phyloP scores from a whole-genome alignment of 2,329 filamentous ascomycete genomes.

The Alternaria triticimaculans region DNA sequence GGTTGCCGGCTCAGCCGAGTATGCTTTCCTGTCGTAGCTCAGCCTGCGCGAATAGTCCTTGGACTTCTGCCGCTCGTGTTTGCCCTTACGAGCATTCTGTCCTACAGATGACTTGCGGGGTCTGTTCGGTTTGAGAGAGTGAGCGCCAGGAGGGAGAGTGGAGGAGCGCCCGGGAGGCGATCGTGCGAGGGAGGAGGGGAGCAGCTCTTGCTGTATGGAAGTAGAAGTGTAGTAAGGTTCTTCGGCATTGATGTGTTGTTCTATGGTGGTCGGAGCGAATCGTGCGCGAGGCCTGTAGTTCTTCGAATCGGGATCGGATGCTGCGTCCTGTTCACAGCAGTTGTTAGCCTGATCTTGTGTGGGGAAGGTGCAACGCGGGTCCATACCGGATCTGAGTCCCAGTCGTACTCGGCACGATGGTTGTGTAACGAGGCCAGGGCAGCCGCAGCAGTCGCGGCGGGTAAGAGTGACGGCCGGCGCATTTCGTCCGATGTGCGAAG shows the following conservation, averaged over 20 bases:
- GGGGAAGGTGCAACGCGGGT: conserved; percentile 18
- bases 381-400: conserved; percentile 48
- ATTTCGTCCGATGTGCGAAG: conserved; percentile 74
- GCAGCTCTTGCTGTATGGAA: conserved; percentile 72
- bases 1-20: conserved; percentile 82
- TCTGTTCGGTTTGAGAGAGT: conserved; percentile 72
- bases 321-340: conserved; percentile 40
- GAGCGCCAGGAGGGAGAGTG: conserved; percentile 82
- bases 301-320: conserved; percentile 49
- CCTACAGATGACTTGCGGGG: conserved; percentile 87
- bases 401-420: conserved; percentile 72
- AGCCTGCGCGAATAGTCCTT: conserved; percentile 76
- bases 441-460: conserved; percentile 79
- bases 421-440: conserved; percentile 85
- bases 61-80: conserved; percentile 82
- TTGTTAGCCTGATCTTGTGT: conserved; percentile 25
- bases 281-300: conserved; percentile 47
- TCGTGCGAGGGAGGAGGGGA: conserved; percentile 80
- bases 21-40: conserved; percentile 78
- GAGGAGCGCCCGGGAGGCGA: conserved; percentile 88
- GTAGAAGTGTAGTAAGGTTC: conserved; percentile 55
- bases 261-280: conserved; percentile 57
- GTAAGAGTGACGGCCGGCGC: conserved; percentile 67
- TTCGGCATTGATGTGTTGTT: conserved; percentile 71
- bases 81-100: conserved; percentile 75